These are phyloP conservation scores for Scleromitrula shiraiana DNA, from an alignment of 2,329 filamentous ascomycete genomes.

Conservation along the genomic window DNA sequence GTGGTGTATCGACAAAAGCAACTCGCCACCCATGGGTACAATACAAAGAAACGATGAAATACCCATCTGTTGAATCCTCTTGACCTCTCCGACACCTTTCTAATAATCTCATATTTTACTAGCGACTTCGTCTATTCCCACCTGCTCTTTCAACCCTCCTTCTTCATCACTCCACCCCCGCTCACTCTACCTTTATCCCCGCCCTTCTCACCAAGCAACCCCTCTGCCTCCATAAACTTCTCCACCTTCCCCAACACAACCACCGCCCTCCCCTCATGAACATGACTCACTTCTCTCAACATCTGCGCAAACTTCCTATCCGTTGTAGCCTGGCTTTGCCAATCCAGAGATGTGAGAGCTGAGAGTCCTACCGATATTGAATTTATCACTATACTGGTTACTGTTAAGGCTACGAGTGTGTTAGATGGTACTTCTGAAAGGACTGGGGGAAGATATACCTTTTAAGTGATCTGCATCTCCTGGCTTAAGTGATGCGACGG, in stretches of 20 bases:
- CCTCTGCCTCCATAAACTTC: background rate
- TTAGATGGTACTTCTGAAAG: background rate
- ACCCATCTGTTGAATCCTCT: too few relatives aligned
- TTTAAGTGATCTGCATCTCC: slow-evolving; percentile 3
- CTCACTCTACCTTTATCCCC: background rate
- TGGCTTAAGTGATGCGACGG: slow-evolving; percentile 12
- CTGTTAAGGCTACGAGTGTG: slow-evolving; percentile 14
- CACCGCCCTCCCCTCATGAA: slow-evolving; percentile 16
- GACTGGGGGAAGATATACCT: slow-evolving; percentile 10
- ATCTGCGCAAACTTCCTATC: slow-evolving; percentile 19
- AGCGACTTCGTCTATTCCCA: background rate
- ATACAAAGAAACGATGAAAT: too few relatives aligned
- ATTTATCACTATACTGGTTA: slow-evolving; percentile 21
- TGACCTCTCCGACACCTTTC: too few relatives aligned
- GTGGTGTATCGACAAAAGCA: too few relatives aligned
- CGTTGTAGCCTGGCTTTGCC: slow-evolving; percentile 18
- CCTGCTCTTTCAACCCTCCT: background rate
- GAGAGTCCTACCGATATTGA: slow-evolving; percentile 17
- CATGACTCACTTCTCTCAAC: slow-evolving; percentile 16
- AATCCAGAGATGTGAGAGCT: slow-evolving; percentile 23
- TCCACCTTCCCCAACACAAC: slow-evolving; percentile 10
- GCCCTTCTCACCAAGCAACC: background rate
- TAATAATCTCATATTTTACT: too few relatives aligned
- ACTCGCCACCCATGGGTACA: too few relatives aligned
- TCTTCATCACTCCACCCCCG: background rate